Evolutionary conservation across 495 filamentous ascomycete genomes (phyloP).

Genomic region (Daldinia childiae): DNA sequence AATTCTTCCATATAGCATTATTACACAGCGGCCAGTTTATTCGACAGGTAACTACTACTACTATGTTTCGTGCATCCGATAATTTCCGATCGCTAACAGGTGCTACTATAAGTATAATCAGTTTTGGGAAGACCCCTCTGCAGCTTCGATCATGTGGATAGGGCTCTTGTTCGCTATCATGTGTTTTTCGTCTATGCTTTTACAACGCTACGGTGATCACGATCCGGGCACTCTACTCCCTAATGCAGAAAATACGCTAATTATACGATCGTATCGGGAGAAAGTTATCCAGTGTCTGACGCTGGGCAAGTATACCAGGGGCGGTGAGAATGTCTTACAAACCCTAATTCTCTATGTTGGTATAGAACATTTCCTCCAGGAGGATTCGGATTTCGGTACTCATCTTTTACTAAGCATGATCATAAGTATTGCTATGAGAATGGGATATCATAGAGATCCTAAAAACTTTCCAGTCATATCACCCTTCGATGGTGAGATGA

Average conservation of each 20-base stretch:
- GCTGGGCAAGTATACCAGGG: slow-evolving; percentile 47
- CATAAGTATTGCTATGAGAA: slow-evolving; percentile 60
- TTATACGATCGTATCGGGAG: slow-evolving; percentile 39
- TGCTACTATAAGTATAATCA: slow-evolving; percentile 40
- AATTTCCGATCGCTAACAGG: slow-evolving; percentile 3
- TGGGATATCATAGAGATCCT: slow-evolving; percentile 67
- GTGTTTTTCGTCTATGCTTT: slow-evolving; percentile 31
- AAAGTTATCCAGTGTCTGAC: slow-evolving; percentile 51
- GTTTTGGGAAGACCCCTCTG: slow-evolving; percentile 43
- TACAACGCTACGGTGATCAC: slow-evolving; percentile 14
- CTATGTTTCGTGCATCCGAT: not conserved
- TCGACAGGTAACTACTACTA: slow-evolving; percentile 40
- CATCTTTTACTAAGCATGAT: slow-evolving; percentile 48
- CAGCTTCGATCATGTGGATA: slow-evolving; percentile 47
- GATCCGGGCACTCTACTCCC: not conserved
- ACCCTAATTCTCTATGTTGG: slow-evolving; percentile 45
- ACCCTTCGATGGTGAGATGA: slow-evolving; percentile 44
- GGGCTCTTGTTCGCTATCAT: slow-evolving; percentile 49
- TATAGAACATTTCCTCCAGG: slow-evolving; percentile 43
- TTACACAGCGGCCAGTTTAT: slow-evolving; percentile 49
- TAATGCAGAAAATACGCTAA: slow-evolving; percentile 3
- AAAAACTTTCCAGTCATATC: slow-evolving; percentile 61
- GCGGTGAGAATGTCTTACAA: slow-evolving; percentile 47
- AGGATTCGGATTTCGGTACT: slow-evolving; percentile 46
- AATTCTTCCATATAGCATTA: slow-evolving; percentile 29